Evolutionary conservation across 192 early-diverging fungal species (phyloP).

Genomic region (Entomortierella parvispora): DNA sequence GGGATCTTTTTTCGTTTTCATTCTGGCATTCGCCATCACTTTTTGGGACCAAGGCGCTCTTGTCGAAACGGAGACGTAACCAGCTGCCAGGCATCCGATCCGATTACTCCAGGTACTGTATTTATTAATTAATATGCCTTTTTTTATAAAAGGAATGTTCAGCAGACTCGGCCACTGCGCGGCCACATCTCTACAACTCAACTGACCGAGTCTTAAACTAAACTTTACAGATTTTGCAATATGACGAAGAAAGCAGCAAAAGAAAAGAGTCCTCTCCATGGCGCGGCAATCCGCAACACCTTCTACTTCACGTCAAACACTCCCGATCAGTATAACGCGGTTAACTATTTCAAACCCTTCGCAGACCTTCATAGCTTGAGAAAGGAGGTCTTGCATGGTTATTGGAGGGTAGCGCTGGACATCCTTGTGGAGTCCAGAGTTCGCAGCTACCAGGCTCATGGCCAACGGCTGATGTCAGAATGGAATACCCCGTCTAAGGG

Average conservation of each 20-base stretch:
- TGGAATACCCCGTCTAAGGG: slow-evolving; percentile 18
- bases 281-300: slow-evolving; percentile 9
- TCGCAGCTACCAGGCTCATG: not conserved
- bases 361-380: slow-evolving; percentile 16
- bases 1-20: slow-evolving; percentile 1
- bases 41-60: not conserved
- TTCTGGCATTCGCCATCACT: not conserved
- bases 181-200: slow-evolving; percentile 4
- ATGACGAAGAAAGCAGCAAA: slow-evolving; percentile 12
- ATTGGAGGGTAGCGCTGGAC: slow-evolving; percentile 7
- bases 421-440: not conserved
- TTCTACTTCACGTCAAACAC: slow-evolving; percentile 13
- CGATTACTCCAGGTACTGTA: not conserved
- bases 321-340: slow-evolving; percentile 5
- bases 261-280: slow-evolving; percentile 4
- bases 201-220: slow-evolving; percentile 4
- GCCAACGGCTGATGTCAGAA: not conserved
- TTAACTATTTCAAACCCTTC: slow-evolving; percentile 20
- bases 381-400: slow-evolving; percentile 9
- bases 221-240: slow-evolving; percentile 3
- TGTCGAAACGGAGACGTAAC: slow-evolving; percentile 4
- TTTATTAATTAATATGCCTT: not conserved
- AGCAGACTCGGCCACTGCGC: not conserved
- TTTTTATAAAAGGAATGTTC: too few species aligned
- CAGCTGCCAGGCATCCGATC: slow-evolving; percentile 1